Evolutionary conservation across 116 monocot species (phyloP).

Genomic region (Cymodocea nodosa): DNA sequence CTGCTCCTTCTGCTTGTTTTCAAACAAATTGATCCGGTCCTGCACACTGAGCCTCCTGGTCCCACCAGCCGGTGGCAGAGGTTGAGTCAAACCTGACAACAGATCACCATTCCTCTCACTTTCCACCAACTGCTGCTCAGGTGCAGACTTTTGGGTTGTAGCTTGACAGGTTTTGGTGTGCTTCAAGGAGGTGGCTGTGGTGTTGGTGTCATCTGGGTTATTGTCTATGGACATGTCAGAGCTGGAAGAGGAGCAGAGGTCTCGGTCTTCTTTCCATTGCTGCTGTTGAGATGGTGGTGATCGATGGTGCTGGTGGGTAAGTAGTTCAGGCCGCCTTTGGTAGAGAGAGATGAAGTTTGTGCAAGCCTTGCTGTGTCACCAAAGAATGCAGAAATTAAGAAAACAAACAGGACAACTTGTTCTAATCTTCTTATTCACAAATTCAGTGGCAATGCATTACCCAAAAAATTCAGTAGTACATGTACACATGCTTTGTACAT

Average conservation of each 20-base stretch:
- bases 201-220: conserved; percentile 8
- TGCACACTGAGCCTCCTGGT: conserved; percentile 76
- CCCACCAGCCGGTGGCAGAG: conserved; percentile 6
- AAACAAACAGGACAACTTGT: neutral
- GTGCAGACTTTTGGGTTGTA: neutral
- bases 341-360: conserved; percentile 60
- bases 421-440: too few relatives aligned
- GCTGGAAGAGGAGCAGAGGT: conserved; percentile 53
- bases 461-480: too few relatives aligned
- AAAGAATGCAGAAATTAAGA: neutral
- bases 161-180: neutral
- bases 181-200: neutral
- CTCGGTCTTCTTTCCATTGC: conserved; percentile 42
- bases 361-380: conserved; percentile 64
- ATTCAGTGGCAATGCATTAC: too few relatives aligned
- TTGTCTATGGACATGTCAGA: conserved; percentile 98
- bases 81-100: neutral
- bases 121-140: neutral
- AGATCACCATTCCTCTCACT: neutral
- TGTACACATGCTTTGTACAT: too few relatives aligned
- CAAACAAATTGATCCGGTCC: conserved; percentile 92
- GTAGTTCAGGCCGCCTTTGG: conserved; percentile 52
- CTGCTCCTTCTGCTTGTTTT: conserved; percentile 83
- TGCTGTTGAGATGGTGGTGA: conserved; percentile 6
- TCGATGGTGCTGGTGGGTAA: conserved; percentile 10